phyloP scores from a whole-genome alignment of 2,329 filamentous ascomycete genomes.

The Talaromyces sp. region DNA sequence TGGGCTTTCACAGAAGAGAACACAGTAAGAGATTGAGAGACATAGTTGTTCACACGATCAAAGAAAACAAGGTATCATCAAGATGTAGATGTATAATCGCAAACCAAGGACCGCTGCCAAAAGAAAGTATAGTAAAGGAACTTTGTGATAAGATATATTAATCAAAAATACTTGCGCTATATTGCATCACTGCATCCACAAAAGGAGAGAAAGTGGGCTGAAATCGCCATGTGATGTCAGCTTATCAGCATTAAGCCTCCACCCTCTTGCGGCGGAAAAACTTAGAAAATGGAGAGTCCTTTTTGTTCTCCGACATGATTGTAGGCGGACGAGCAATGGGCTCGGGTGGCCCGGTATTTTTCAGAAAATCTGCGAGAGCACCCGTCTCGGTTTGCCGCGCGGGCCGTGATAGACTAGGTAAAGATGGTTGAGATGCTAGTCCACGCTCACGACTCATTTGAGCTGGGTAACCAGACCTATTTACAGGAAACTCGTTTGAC shows the following conservation, averaged over 20 bases:
- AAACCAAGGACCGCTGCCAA: neutral
- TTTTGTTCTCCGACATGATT: conserved; percentile 15
- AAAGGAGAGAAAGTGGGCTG: neutral
- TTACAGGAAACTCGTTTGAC: conserved; percentile 23
- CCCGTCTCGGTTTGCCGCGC: conserved; percentile 46
- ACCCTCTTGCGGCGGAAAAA: conserved; percentile 27
- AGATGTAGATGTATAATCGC: neutral
- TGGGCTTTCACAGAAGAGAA: neutral
- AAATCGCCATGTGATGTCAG: neutral
- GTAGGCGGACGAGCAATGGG: conserved; percentile 18
- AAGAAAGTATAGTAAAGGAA: neutral
- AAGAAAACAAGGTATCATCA: conserved; percentile 10
- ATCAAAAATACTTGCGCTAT: neutral
- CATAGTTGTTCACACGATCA: neutral
- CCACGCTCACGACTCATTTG: conserved; percentile 36
- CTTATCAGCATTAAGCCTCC: conserved; percentile 10
- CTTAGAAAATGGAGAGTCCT: conserved; percentile 20
- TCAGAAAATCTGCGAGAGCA: conserved; percentile 68
- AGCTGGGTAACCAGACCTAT: conserved; percentile 32
- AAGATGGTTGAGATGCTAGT: conserved; percentile 17
- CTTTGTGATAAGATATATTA: neutral
- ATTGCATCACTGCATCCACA: conserved; percentile 1
- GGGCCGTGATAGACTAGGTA: neutral
- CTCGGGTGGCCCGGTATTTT: conserved; percentile 61
- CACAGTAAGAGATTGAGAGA: neutral